Percentiles rank a stretch among this genome's conserved stretches.
Conservation (phyloP, 192 early-diverging fungal genomes). For the Funneliformis geosporum region DNA sequence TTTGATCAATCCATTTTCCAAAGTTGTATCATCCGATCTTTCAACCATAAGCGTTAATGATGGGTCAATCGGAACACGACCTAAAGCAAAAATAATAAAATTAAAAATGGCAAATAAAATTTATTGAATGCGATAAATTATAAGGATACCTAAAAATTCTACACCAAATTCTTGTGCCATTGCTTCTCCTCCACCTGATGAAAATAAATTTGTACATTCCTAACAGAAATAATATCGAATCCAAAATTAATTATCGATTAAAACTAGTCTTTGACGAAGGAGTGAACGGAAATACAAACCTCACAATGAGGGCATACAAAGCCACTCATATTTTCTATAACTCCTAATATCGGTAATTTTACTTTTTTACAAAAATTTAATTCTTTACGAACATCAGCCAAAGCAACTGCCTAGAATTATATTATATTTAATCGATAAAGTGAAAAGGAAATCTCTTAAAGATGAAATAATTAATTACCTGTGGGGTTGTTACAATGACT, state of each 20-base stretch:
- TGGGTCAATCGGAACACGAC: conserved; percentile 91
- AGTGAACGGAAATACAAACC: conserved; percentile 38
- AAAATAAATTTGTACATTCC: conserved; percentile 90
- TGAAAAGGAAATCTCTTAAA: conserved; percentile 3
- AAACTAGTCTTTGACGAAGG: not conserved
- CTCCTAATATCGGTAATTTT: conserved; percentile 79
- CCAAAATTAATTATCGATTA: conserved; percentile 28
- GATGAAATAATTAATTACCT: conserved; percentile 48
- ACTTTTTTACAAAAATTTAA: conserved; percentile 92
- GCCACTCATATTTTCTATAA: conserved; percentile 97
- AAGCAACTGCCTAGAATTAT: conserved; percentile 51
- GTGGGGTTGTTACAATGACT: conserved; percentile 96
- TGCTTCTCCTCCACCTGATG: conserved; percentile 88
- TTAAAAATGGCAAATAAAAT: not conserved
- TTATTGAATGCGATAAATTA: not conserved
- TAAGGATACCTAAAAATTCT: conserved; percentile 67
- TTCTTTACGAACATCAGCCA: conserved; percentile 93
- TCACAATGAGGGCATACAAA: conserved; percentile 88
- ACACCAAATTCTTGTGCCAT: conserved; percentile 85
- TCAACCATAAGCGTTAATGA: conserved; percentile 67
- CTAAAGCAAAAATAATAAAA: not conserved
- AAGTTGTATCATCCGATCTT: conserved; percentile 35
- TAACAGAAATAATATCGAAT: conserved; percentile 51
- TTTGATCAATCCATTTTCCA: conserved; percentile 42
- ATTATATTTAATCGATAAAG: not conserved